These are phyloP conservation scores for Talaromyces thailandensis DNA, from an alignment of 495 filamentous ascomycete species.

Conservation along the genomic window DNA sequence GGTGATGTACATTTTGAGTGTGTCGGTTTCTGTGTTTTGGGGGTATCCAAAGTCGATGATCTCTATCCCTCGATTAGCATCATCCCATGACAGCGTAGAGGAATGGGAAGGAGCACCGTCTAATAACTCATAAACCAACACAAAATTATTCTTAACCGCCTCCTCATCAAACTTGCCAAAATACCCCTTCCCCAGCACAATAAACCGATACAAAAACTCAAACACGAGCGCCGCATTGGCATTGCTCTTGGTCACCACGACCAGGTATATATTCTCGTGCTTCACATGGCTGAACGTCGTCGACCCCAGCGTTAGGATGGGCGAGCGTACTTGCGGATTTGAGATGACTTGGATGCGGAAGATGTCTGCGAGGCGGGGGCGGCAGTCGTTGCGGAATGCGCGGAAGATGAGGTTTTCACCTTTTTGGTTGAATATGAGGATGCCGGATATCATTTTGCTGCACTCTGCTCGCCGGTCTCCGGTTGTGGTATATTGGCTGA, in stretches of 20 bases:
- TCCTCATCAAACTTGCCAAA: conserved; percentile 99
- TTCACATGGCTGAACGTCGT: conserved; percentile 99
- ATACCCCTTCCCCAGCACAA: conserved; percentile 85
- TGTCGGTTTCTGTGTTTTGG: conserved; percentile 98
- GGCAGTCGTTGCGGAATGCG: conserved; percentile 94
- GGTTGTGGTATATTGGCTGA: background rate
- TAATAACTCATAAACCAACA: conserved; percentile 93
- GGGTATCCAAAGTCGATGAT: conserved; percentile 99
- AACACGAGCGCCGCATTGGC: conserved; percentile 98
- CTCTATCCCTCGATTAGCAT: conserved; percentile 43
- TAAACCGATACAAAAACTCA: conserved; percentile 91
- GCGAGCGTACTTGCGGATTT: conserved; percentile 94
- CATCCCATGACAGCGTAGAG: background rate
- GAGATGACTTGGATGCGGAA: conserved; percentile 99
- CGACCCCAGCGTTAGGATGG: conserved; percentile 92
- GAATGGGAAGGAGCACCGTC: conserved; percentile 54
- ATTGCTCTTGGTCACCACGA: conserved; percentile 98
- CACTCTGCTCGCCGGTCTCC: background rate
- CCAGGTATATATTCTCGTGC: conserved; percentile 98
- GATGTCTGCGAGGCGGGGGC: conserved; percentile 92
- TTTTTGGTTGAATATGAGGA: conserved; percentile 98
- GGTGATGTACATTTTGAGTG: conserved; percentile 99
- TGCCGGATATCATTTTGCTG: conserved; percentile 83
- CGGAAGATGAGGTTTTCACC: conserved; percentile 99
- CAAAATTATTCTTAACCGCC: conserved; percentile 99